phyloP scores from a whole-genome alignment of 192 early-diverging fungal genomes.

The Linnemannia hyalina region DNA sequence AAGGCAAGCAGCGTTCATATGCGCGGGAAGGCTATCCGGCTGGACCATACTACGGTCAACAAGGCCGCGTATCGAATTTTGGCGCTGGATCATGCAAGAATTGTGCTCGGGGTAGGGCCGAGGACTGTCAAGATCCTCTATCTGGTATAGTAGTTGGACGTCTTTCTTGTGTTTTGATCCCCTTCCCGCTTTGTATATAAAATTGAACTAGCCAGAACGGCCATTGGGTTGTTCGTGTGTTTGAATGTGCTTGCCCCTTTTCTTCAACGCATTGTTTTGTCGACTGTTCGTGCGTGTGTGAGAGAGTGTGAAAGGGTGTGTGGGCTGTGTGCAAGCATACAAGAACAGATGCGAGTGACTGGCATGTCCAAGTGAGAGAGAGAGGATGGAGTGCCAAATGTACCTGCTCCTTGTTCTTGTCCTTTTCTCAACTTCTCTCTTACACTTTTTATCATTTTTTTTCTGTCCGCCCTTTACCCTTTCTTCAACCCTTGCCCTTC shows the following conservation, averaged over 20 bases:
- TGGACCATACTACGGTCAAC: constrained; percentile 21
- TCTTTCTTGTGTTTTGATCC: not conserved
- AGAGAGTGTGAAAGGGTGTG: not conserved
- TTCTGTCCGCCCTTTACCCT: not conserved
- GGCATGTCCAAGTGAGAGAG: not conserved
- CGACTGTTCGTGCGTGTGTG: not conserved
- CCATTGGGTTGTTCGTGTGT: not conserved
- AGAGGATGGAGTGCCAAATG: no score
- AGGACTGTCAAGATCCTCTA: constrained; percentile 32
- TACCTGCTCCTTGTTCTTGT: no score
- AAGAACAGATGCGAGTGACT: not conserved
- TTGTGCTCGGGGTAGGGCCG: constrained; percentile 42
- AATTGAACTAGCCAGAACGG: not conserved
- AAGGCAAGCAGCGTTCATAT: not conserved
- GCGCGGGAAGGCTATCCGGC: constrained; percentile 14
- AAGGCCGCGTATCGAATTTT: constrained; percentile 32
- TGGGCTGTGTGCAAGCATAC: not conserved
- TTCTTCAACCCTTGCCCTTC: not conserved
- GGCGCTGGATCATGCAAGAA: constrained; percentile 46
- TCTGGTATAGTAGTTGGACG: constrained; percentile 23
- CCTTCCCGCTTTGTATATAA: not conserved
- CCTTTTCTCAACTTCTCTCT: not conserved
- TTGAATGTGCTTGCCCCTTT: not conserved
- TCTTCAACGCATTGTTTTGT: not conserved
- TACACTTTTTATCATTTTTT: not conserved